Base-by-base conservation (phyloP, 139 green algal species). In the Chlorella vulgaris region DNA sequence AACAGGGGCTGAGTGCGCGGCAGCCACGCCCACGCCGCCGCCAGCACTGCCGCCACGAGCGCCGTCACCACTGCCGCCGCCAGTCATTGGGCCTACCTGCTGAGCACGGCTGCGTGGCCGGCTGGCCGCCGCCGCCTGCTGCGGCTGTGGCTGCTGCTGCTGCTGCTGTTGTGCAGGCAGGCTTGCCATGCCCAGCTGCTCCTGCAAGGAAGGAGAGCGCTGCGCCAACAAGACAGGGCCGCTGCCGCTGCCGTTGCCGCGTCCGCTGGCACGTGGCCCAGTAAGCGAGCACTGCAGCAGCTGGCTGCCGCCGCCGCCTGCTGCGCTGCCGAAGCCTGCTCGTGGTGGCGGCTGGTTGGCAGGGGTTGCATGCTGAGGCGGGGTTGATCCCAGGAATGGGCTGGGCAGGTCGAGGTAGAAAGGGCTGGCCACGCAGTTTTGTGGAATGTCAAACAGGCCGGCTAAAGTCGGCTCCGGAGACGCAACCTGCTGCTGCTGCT, bases 321-420 rank as follows among this genome's bases (percentile, higher is more conserved):
- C 47, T 55, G 47, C 13, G 47, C 47, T 55, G 47, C 47, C 47
- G 47, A 10, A 15, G 47, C 13, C 47, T 10, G 47, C n/a, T n/a
- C 47, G 47, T 55, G 47, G 13, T 15, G 10, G 47, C 47, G 13
- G 13, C 47, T 24, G 47, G 47, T 15, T 55, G 40, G 69, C 43
- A 4, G n/a, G 43, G 31, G 42, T 40, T 31, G 7, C n/a, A n/a
- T n/a, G n/a, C n/a, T n/a, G n/a, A n/a, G n/a, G n/a, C n/a, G n/a
- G n/a, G n/a, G n/a, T n/a, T n/a, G 69, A 29, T 18, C 19, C 15
- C 43, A 63, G 43, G 69, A 76, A 76, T 29, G 69, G 69, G 69
- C 69, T 76, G 69, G 69, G 69, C 0, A 76, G 43, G 2, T 76
- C 40, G 7, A 76, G 19, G 18, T 42, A 76, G 19, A 76, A 33